Evolutionary conservation across 2,329 filamentous ascomycete species (phyloP), one percentile per base, ranked within the genome.

Genomic region (Tolypocladium album): DNA sequence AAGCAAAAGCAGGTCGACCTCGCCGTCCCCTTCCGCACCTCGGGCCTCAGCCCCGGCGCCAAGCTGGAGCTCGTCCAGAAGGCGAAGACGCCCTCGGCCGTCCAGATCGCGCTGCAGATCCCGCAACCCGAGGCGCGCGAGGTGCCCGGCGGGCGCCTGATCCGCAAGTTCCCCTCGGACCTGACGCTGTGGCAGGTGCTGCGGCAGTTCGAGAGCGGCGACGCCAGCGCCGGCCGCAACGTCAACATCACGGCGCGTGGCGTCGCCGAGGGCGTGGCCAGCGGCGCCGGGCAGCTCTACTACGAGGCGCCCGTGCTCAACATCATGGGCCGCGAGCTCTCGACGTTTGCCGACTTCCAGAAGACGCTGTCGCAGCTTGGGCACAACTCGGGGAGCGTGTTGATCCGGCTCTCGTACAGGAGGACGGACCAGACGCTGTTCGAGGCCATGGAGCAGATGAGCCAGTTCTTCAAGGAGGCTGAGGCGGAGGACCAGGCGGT

Each of bases 41-140:
- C 92, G 6, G 90, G 92, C 57, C 86, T 99, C 7, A 80, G 83
- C 15, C 84, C 90, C 43, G 94, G 94, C 63, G 93, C 94, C 61
- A 96, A 95, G 71, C 85, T 99, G 61, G 92, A 97, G 70, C 88
- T 99, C 57, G 88, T 97, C 27, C 87, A 90, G 70, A 87, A 88
- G 61, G 94, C 92, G 55, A 89, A 90, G 60, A 94, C 92, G 0
- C 88, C 92, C 0, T 88, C 90, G 1, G 88, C 88, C 56, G 88
- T 99, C 60, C 92, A 88, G 47, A 88, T 99, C 50, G 93, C 90
- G n/a, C 78, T 99, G 15, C 90, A 96, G 70, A 78, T 97, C 36
- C 90, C 91, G 4, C 81, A 87, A 42, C 83, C 86, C 27, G 88
- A 94, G 69, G 85, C 82, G 24, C 78, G 77, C 53, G 78, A 81